Base-by-base conservation (phyloP, 495 filamentous ascomycete genomes). In the Xylaria cubensis region DNA sequence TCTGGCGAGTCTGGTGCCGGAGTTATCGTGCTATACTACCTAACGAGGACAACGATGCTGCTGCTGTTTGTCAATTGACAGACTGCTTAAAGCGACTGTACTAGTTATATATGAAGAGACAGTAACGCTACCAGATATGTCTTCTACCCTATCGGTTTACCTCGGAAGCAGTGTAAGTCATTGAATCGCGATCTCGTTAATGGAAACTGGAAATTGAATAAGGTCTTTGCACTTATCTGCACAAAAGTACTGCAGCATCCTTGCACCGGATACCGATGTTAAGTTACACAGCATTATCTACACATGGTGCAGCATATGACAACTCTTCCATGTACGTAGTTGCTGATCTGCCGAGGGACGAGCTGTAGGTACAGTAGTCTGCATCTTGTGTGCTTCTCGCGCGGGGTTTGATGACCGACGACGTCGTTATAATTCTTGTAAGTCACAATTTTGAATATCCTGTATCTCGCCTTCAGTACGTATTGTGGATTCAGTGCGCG, bases 221-320 rank as follows among this genome's bases (percentile, higher is more conserved):
- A 48, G 29, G 12, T 64, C 62, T 46, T 21, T 24, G n/a, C 41
- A 46, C 41, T 32, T 24, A 32, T 32, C 34, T 64, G 41, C 6
- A 64, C 26, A 64, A 46, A 46, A 55, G 51, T 55, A 55, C 51
- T 46, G 13, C 61, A 34, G 29, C 9, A 66, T 66, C 63, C 63
- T 39, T 66, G 63, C 63, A 19, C 44, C 63, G 39, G 63, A 66
- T 50, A 51, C 26, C 63, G 44, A 51, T 51, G 9, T 51, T 17
- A 51, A 66, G 63, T 42, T 66, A 29, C 63, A 66, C 63, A 36
- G 26, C 44, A 51, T 66, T 36, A 51, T 51, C 64, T 34, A 15
- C 58, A 36, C 58, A 39, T 39, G 58, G 58, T 36, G 32, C 32
- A 61, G 32, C 56, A 36, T 58, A 61, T 61, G 34, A 39, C 34